Evolutionary conservation across 139 green algal genomes (phyloP), one percentile per base, ranked within the genome.

Genomic region (Chlorella sorokiniana): DNA sequence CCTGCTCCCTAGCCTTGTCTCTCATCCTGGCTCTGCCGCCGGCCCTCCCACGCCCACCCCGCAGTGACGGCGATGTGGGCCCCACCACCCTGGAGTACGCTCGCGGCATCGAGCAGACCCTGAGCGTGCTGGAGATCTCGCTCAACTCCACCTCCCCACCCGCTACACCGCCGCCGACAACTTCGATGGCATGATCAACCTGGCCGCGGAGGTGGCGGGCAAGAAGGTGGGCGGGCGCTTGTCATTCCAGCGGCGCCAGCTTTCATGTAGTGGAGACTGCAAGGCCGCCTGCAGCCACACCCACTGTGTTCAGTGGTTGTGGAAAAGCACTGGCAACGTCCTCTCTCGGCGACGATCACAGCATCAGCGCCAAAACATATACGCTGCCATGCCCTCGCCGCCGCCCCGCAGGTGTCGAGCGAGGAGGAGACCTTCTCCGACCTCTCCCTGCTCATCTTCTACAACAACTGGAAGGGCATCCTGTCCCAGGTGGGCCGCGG

Each of bases 381-480:
- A n/a, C n/a, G n/a, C n/a, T n/a, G n/a, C n/a, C n/a, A n/a, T n/a
- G n/a, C n/a, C n/a, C n/a, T n/a, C n/a, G n/a, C n/a, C n/a, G n/a
- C n/a, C n/a, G n/a, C n/a, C n/a, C n/a, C n/a, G n/a, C n/a, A n/a
- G n/a, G n/a, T n/a, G n/a, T n/a, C n/a, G n/a, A 84, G 77, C 52
- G 83, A 87, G 76, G 83, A 87, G 65, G 83, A 87, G 73, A 84
- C 83, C 31, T 81, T 31, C 77, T 67, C 27, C 38, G 68, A 81
- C 44, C 71, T 87, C 40, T 81, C 62, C 63, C 44, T 73, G 0
- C 33, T 87, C 41, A 84, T 87, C 64, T 87, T 84, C 69, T 83
- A 87, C 68, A 87, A 87, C 77, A 84, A 87, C 67, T 84, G 83
- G 83, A 87, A 84, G 74, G 83, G 83, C 31, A 84, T 84, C 67